These are phyloP conservation scores for Salicornia ramosissima DNA, from an alignment of 148 eudicot genomes.

Conservation along the genomic window DNA sequence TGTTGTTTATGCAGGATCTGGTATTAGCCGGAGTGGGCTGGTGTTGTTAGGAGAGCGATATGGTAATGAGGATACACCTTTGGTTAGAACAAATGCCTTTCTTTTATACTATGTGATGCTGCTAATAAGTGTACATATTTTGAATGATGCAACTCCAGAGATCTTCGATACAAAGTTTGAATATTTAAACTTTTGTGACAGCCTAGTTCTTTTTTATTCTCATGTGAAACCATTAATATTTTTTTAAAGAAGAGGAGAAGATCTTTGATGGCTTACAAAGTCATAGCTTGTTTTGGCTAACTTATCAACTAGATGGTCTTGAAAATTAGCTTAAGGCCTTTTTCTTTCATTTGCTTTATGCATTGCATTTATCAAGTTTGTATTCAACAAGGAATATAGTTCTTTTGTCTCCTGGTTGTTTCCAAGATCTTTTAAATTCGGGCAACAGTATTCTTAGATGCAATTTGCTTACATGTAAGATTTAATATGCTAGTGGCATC, in stretches of 20 bases:
- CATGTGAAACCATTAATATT: not conserved
- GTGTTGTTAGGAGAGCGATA: constrained; percentile 82
- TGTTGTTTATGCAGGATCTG: constrained; percentile 60
- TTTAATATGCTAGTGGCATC: too few species aligned
- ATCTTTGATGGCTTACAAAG: not conserved
- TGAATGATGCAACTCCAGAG: constrained; percentile 2
- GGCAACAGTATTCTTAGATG: not conserved
- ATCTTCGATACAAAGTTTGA: constrained; percentile 11
- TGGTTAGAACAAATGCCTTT: constrained; percentile 2
- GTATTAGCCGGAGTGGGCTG: constrained; percentile 79
- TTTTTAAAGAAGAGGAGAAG: constrained; percentile 7
- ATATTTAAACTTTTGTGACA: not conserved
- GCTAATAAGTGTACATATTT: not conserved
- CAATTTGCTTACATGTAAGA: not conserved
- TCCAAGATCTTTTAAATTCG: not conserved
- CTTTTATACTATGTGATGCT: not conserved
- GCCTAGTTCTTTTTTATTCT: not conserved
- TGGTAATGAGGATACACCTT: constrained; percentile 40
- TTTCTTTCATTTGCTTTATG: not conserved
- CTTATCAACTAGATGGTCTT: not conserved
- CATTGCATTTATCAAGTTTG: not conserved
- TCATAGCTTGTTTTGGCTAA: not conserved
- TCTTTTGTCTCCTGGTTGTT: not conserved
- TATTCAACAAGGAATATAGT: too few species aligned
- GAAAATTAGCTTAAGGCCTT: not conserved